Percentiles rank a stretch among this genome's conserved stretches.
Evolutionary conservation across 2,329 filamentous ascomycete species (phyloP).

Genomic region (Ophiosphaerella narmari): DNA sequence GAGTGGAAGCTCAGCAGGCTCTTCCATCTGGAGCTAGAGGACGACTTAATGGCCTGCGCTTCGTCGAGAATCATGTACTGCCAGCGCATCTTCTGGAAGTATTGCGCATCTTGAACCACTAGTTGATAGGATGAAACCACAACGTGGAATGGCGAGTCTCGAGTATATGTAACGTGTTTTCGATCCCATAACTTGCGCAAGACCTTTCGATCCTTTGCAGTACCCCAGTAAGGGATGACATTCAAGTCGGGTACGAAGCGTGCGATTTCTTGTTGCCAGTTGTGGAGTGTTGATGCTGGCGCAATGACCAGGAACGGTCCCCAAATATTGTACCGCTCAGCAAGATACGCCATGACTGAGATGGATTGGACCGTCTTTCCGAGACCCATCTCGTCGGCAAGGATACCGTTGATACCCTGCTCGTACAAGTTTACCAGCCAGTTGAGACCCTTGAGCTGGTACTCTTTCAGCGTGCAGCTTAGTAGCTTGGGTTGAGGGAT

Average conservation of each 20-base stretch:
- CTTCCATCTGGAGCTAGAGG: slow-evolving; percentile 96
- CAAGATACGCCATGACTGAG: slow-evolving; percentile 98
- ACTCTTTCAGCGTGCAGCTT: slow-evolving; percentile 94
- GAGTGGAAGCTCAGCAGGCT: slow-evolving; percentile 91
- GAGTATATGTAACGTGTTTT: slow-evolving; percentile 93
- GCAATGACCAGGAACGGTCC: slow-evolving; percentile 96
- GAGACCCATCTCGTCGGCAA: slow-evolving; percentile 99
- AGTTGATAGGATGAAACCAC: slow-evolving; percentile 96
- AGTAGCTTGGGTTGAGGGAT: slow-evolving; percentile 94
- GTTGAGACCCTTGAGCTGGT: slow-evolving; percentile 98
- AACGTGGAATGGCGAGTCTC: slow-evolving; percentile 93
- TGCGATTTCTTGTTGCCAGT: slow-evolving; percentile 98
- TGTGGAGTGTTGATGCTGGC: slow-evolving; percentile 93
- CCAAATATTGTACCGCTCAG: slow-evolving; percentile 97
- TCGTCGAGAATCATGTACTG: slow-evolving; percentile 99
- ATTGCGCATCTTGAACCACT: slow-evolving; percentile 92
- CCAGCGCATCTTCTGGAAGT: slow-evolving; percentile 99
- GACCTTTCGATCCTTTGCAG: slow-evolving; percentile 89
- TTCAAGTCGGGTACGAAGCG: slow-evolving; percentile 95
- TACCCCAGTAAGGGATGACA: slow-evolving; percentile 97
- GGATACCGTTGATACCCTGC: slow-evolving; percentile 98
- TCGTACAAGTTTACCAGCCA: slow-evolving; percentile 99
- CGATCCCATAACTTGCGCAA: slow-evolving; percentile 99
- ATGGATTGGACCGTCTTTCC: slow-evolving; percentile 99
- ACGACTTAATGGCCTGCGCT: slow-evolving; percentile 98